These are phyloP conservation scores for Coemansia reversa DNA, from an alignment of 192 early-diverging fungal species.

Conservation along the genomic window DNA sequence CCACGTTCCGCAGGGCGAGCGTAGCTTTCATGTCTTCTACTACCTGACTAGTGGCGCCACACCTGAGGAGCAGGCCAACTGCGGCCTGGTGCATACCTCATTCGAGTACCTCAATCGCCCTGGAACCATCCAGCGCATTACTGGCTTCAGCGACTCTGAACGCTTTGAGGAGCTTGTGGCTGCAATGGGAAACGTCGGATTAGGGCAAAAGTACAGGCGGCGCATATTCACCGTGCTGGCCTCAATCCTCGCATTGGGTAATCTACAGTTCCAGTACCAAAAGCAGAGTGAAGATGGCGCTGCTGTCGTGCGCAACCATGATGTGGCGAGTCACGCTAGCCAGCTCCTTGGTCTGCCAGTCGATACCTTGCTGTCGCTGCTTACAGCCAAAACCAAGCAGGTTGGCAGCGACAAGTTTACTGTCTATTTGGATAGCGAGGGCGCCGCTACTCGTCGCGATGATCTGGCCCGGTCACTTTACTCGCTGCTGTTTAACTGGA, in stretches of 20 bases:
- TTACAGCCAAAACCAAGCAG: slow-evolving; percentile 80
- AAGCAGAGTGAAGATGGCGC: slow-evolving; percentile 73
- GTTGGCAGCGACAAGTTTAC: slow-evolving; percentile 82
- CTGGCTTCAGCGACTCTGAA: slow-evolving; percentile 60
- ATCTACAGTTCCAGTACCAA: slow-evolving; percentile 79
- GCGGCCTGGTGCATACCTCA: slow-evolving; percentile 52
- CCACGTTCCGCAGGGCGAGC: slow-evolving; percentile 63
- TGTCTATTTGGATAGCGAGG: slow-evolving; percentile 71
- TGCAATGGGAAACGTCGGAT: slow-evolving; percentile 83
- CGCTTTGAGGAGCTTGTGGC: slow-evolving; percentile 69
- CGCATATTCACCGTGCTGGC: slow-evolving; percentile 85
- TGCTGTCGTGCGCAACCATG: slow-evolving; percentile 72
- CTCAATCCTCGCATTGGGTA: slow-evolving; percentile 83
- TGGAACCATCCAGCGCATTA: slow-evolving; percentile 57
- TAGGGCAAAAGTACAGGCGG: slow-evolving; percentile 75
- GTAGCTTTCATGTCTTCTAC: slow-evolving; percentile 95
- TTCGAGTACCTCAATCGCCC: slow-evolving; percentile 60
- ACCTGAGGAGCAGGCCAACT: slow-evolving; percentile 66
- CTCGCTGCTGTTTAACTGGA: slow-evolving; percentile 81
- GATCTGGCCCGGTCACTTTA: slow-evolving; percentile 73
- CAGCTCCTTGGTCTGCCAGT: slow-evolving; percentile 78
- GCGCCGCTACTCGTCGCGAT: slow-evolving; percentile 71
- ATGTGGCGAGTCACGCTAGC: slow-evolving; percentile 73
- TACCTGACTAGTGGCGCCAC: slow-evolving; percentile 80
- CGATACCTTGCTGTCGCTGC: slow-evolving; percentile 67